These are phyloP conservation scores for Linanthus parryae DNA, from an alignment of 148 eudicot genomes.

Conservation along the genomic window DNA sequence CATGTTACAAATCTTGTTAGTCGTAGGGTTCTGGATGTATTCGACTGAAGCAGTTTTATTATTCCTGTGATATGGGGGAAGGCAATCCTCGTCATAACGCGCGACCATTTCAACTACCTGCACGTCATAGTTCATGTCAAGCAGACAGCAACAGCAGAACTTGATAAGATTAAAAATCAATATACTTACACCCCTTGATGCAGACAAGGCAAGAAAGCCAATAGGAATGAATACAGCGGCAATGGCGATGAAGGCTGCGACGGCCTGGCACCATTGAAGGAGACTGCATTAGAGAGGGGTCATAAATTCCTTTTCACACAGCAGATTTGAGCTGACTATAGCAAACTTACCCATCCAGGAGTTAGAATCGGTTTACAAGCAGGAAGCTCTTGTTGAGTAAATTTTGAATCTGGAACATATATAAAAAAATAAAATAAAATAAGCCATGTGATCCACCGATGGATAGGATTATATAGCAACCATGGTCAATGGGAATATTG, in stretches of 20 bases:
- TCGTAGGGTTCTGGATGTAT: constrained; percentile 31
- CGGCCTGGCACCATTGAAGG: constrained; percentile 37
- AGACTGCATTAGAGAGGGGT: background rate
- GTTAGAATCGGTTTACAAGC: constrained; percentile 73
- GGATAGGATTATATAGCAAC: too few species aligned
- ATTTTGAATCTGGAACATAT: constrained; percentile 57
- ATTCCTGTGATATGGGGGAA: constrained; percentile 29
- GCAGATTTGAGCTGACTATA: background rate
- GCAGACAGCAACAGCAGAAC: background rate
- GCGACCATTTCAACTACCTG: constrained; percentile 76
- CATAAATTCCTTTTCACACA: too few species aligned
- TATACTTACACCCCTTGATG: constrained; percentile 59
- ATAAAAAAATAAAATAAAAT: too few species aligned
- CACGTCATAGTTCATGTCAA: background rate
- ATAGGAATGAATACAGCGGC: constrained; percentile 69
- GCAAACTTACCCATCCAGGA: constrained; percentile 47
- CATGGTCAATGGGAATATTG: too few species aligned
- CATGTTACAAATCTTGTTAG: constrained; percentile 51
- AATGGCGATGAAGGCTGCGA: constrained; percentile 43
- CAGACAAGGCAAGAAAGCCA: constrained; percentile 61
- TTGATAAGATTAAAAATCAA: too few species aligned
- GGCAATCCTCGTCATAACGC: constrained; percentile 61
- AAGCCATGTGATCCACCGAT: too few species aligned
- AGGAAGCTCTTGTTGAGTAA: constrained; percentile 66
- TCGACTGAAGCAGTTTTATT: constrained; percentile 29